phyloP scores from a whole-genome alignment of 371 early-diverging fungal species.

The Sporodiniella umbellata region DNA sequence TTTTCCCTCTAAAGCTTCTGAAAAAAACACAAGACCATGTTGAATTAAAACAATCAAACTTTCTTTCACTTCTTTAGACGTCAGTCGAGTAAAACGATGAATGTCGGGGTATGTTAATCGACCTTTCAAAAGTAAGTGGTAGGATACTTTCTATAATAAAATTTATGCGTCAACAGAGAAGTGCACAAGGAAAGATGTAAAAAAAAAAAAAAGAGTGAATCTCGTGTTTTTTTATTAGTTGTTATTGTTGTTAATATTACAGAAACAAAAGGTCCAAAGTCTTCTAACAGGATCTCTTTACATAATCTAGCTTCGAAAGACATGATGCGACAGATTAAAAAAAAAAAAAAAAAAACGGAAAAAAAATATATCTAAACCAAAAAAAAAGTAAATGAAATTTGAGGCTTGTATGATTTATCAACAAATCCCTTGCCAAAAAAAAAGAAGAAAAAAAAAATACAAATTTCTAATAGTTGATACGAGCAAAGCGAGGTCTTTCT shows the following conservation, averaged over 20 bases:
- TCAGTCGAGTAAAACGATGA: constrained; percentile 34
- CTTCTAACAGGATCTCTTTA: constrained; percentile 43
- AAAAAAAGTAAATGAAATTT: neutral
- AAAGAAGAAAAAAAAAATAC: too few species aligned
- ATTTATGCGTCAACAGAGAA: too few species aligned
- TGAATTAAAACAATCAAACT: constrained; percentile 41
- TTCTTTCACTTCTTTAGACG: constrained; percentile 35
- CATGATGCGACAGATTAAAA: constrained; percentile 13
- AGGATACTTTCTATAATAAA: constrained; percentile 52
- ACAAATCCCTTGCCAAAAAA: neutral
- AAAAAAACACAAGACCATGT: constrained; percentile 37
- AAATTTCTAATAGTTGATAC: constrained; percentile 25
- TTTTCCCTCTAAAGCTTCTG: constrained; percentile 53
- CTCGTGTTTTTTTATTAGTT: constrained; percentile 34
- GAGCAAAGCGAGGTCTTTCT: constrained; percentile 35
- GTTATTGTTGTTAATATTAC: constrained; percentile 13
- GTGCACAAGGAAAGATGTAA: constrained; percentile 32
- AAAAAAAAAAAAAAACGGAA: too few species aligned
- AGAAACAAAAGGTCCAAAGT: constrained; percentile 43
- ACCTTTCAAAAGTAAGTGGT: constrained; percentile 41
- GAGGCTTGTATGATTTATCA: constrained; percentile 9
- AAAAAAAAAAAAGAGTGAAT: too few species aligned
- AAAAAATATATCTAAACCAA: too few species aligned
- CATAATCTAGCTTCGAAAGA: constrained; percentile 41
- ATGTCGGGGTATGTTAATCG: constrained; percentile 40